These are phyloP conservation scores for Hypericum androsaemum DNA, from an alignment of 345 rosid genomes.

Conservation along the genomic window DNA sequence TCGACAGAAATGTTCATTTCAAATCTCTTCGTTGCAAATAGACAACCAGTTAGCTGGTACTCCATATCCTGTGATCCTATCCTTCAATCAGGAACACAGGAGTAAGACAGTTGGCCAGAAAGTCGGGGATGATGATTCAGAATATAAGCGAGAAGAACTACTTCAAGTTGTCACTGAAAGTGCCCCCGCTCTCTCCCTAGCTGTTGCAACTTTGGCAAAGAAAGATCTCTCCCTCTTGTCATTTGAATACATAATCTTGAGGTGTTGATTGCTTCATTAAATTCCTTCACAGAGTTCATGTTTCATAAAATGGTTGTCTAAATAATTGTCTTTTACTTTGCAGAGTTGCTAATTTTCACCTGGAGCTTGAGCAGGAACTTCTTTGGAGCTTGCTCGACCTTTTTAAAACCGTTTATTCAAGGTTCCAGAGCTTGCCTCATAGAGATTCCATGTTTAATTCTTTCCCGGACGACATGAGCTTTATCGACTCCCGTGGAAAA, in stretches of 20 bases:
- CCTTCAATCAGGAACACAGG: conserved; percentile 51
- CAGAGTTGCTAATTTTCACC: conserved; percentile 73
- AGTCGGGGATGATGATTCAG: conserved; percentile 31
- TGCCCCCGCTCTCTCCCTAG: conserved; percentile 41
- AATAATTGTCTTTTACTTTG: conserved; percentile 20
- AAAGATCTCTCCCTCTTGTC: conserved; percentile 68
- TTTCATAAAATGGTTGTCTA: conserved; percentile 15
- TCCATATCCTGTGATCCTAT: conserved; percentile 76
- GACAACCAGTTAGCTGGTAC: conserved; percentile 70
- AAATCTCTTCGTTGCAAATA: conserved; percentile 62
- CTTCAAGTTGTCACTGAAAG: conserved; percentile 28
- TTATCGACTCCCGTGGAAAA: conserved; percentile 16
- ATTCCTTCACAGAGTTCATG: conserved; percentile 1
- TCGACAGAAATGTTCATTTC: conserved; percentile 67
- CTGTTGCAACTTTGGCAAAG: conserved; percentile 73
- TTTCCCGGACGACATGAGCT: conserved; percentile 26
- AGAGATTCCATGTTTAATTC: conserved; percentile 41
- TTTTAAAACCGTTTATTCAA: conserved; percentile 50
- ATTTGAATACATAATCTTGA: conserved; percentile 64
- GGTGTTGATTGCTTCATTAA: conserved; percentile 31
- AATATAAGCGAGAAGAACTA: conserved; percentile 23
- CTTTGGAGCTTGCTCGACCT: conserved; percentile 57
- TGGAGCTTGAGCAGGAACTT: conserved; percentile 86
- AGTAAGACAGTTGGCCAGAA: conserved; percentile 33
- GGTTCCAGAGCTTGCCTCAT: conserved; percentile 47